Base-by-base conservation (phyloP, 2,329 filamentous ascomycete genomes). In the Exserohilum rostratum region DNA sequence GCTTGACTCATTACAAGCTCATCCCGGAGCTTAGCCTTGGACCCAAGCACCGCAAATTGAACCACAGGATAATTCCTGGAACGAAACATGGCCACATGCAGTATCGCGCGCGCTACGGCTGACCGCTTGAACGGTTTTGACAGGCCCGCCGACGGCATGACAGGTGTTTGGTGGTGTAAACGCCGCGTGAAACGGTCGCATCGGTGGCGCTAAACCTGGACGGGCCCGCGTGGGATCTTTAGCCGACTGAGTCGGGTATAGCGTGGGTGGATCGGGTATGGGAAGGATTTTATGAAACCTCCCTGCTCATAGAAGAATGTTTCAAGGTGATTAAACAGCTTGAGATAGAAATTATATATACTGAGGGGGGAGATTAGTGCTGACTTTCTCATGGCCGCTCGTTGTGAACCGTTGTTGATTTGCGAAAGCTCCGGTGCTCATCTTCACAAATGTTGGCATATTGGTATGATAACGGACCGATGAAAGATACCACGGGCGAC, bases 141-240 rank as follows among this genome's bases (percentile, higher is more conserved):
- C 50, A 50, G 52, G 37, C 55, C 50, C 12, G 37, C 51, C 53
- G 34, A 42, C 35, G 29, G 34, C 42, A 42, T 42, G 52, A 55
- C 42, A 51, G 58, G 46, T 17, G 55, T 54, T 55, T 46, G 47
- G 51, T 46, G 38, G 38, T 57, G 60, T 55, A 59, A 58, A 42
- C 43, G 52, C 46, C 51, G 40, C 38, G 12, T 67, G 61, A 64
- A 67, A 67, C 63, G 44, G 51, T 50, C 54, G 48, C 46, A 51
- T 46, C 46, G 31, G 46, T 9, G n/a, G 15, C 45, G 48, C 57
- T 61, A 65, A 53, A 37, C 59, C 39, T 3, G 0, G 45, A 35
- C 29, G 6, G 40, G 50, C 25, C 1, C n/a, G 12, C 9, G 2
- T 27, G 38, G 25, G 47, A 18, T 48, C 55, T 13, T 33, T 22